A percentile compares a stretch with the other conserved stretches of the same genome.
Evolutionary conservation across 768 basidiomycete genomes (phyloP).

Genomic region (Suillus occidentalis): DNA sequence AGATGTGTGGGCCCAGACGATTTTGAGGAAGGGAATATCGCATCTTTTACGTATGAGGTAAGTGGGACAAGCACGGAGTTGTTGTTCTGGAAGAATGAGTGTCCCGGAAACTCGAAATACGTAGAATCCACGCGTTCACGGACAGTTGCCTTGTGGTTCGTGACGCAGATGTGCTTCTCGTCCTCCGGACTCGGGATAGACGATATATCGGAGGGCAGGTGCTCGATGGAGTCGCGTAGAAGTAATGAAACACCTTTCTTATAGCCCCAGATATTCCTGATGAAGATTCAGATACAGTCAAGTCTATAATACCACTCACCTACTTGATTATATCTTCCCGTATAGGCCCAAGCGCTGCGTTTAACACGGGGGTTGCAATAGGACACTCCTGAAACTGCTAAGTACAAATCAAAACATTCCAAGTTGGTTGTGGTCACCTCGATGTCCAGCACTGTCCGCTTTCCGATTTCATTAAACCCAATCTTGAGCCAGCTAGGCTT

Average conservation of each 20-base stretch:
- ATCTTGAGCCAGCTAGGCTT: constrained; percentile 77
- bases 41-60: constrained; percentile 77
- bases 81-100: constrained; percentile 99
- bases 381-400: constrained; percentile 71
- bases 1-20: constrained; percentile 65
- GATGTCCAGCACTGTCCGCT: constrained; percentile 80
- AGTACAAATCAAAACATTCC: background rate
- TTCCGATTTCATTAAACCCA: constrained; percentile 84
- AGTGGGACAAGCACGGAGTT: constrained; percentile 86
- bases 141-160: constrained; percentile 75
- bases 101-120: constrained; percentile 82
- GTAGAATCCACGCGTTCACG: constrained; percentile 82
- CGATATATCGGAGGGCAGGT: constrained; percentile 12
- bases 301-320: constrained; percentile 17
- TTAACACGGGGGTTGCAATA: constrained; percentile 82
- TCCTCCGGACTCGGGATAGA: constrained; percentile 38
- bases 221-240: constrained; percentile 77
- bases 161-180: constrained; percentile 74
- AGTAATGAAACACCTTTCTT: constrained; percentile 88
- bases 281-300: constrained; percentile 8
- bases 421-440: constrained; percentile 53
- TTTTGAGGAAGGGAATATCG: constrained; percentile 49
- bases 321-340: constrained; percentile 71
- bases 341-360: constrained; percentile 59
- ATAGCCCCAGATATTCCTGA: constrained; percentile 77